Percentiles rank a stretch among this genome's conserved stretches.
These are phyloP conservation scores for Claviceps pusilla DNA, from an alignment of 2,329 filamentous ascomycete species.

Conservation along the genomic window DNA sequence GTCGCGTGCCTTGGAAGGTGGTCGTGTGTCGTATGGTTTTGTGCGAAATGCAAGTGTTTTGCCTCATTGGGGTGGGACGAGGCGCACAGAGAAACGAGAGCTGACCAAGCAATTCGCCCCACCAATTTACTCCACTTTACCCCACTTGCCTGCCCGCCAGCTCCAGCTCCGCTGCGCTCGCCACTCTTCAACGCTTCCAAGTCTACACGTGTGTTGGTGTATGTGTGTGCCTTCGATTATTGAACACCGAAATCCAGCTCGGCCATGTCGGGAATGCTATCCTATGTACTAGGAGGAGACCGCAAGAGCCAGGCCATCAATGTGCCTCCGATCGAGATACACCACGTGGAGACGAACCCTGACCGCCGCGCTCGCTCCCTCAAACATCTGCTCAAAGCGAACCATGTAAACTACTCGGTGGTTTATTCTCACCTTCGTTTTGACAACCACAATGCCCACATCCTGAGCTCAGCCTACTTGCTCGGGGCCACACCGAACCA, in stretches of 20 bases:
- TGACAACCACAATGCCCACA: conserved; percentile 73
- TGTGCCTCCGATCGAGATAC: conserved; percentile 54
- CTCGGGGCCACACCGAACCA: conserved; percentile 61
- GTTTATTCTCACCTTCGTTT: conserved; percentile 60
- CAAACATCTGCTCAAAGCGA: conserved; percentile 80
- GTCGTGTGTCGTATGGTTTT: neutral
- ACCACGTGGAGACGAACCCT: conserved; percentile 64
- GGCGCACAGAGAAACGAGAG: neutral
- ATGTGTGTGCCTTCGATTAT: no score
- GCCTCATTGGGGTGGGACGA: neutral
- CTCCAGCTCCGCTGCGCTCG: neutral
- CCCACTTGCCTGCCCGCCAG: neutral
- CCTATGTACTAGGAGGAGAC: conserved; percentile 16
- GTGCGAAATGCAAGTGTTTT: neutral
- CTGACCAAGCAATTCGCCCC: neutral
- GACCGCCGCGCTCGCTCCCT: conserved; percentile 70
- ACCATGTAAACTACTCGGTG: conserved; percentile 80
- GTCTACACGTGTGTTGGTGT: neutral
- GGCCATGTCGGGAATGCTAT: conserved; percentile 20
- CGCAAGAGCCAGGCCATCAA: conserved; percentile 26
- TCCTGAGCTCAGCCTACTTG: conserved; percentile 72
- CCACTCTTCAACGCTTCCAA: conserved; percentile 1
- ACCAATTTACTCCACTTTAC: neutral
- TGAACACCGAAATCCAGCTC: neutral
- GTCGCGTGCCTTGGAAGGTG: neutral